Conservation (phyloP, 2,329 filamentous ascomycete species). For the Leptographium lundbergii region DNA sequence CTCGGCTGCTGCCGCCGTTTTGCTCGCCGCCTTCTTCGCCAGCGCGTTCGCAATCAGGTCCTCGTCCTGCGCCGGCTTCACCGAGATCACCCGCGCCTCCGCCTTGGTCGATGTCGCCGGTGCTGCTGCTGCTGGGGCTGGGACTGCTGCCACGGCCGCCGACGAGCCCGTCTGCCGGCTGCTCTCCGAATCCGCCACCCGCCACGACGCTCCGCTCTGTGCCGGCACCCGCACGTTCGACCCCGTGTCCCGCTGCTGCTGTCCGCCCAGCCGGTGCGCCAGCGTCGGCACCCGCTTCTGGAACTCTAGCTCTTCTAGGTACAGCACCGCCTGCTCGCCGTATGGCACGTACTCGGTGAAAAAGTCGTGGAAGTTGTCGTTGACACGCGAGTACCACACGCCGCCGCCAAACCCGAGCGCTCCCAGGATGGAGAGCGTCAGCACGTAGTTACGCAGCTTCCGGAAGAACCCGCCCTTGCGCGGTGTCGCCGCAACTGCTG, state of each 20-base stretch:
- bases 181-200: slow-evolving; percentile 50
- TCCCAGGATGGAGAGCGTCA: slow-evolving; percentile 65
- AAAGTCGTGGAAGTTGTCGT: slow-evolving; percentile 95
- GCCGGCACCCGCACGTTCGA: slow-evolving; percentile 71
- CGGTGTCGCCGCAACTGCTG: slow-evolving; percentile 25
- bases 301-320: slow-evolving; percentile 92
- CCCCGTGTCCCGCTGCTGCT: slow-evolving; percentile 41
- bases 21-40: not conserved
- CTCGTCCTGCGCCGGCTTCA: not conserved
- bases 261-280: slow-evolving; percentile 32
- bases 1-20: not conserved
- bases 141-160: not conserved
- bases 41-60: not conserved
- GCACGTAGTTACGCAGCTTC: slow-evolving; percentile 63
- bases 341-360: slow-evolving; percentile 96
- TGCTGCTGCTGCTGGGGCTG: slow-evolving; percentile 1
- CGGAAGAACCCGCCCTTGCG: slow-evolving; percentile 55
- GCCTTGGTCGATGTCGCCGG: slow-evolving; percentile 7
- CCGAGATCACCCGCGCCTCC: slow-evolving; percentile 4
- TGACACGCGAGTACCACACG: slow-evolving; percentile 84
- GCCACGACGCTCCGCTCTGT: slow-evolving; percentile 76
- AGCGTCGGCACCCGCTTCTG: slow-evolving; percentile 62
- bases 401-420: slow-evolving; percentile 74
- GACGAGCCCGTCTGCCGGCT: slow-evolving; percentile 36
- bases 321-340: slow-evolving; percentile 87